Conservation (phyloP, 1,139 yeast genomes). For the Suhomyces terraborum region DNA sequence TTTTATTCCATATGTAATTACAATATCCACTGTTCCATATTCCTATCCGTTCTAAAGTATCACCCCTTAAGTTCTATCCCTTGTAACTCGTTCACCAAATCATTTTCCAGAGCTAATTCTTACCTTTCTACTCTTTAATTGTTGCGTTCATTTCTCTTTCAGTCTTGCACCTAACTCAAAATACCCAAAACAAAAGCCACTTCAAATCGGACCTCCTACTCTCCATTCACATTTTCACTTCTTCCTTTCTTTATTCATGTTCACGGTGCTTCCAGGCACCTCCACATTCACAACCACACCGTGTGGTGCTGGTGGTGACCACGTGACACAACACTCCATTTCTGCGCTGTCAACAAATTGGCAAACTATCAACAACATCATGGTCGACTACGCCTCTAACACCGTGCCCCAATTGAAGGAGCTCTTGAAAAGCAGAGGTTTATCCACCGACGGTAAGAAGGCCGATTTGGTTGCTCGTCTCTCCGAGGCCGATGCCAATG, state of each 20-base stretch:
- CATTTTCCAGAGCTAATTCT: no score
- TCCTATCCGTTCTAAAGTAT: no score
- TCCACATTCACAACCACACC: background rate
- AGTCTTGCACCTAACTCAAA: no score
- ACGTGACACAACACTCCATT: conserved; percentile 2
- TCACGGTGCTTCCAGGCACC: no score
- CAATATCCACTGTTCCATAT: no score
- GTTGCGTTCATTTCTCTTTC: no score
- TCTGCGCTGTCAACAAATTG: conserved; percentile 6
- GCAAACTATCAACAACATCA: conserved; percentile 20
- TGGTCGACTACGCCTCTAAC: conserved; percentile 61
- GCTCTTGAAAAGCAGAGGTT: conserved; percentile 63
- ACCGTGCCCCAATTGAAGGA: conserved; percentile 90
- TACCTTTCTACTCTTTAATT: no score
- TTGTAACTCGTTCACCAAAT: no score
- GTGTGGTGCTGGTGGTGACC: background rate
- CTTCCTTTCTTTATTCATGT: no score
- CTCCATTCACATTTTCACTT: no score
- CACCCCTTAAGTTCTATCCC: no score
- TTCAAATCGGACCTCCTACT: background rate
- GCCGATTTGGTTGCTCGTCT: conserved; percentile 78
- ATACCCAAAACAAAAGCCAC: background rate
- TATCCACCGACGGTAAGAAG: conserved; percentile 79
- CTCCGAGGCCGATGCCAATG: conserved; percentile 29
- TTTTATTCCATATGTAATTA: no score